These are phyloP conservation scores for Styphnolobium japonicum DNA, from an alignment of 306 rosid genomes.

Conservation along the genomic window DNA sequence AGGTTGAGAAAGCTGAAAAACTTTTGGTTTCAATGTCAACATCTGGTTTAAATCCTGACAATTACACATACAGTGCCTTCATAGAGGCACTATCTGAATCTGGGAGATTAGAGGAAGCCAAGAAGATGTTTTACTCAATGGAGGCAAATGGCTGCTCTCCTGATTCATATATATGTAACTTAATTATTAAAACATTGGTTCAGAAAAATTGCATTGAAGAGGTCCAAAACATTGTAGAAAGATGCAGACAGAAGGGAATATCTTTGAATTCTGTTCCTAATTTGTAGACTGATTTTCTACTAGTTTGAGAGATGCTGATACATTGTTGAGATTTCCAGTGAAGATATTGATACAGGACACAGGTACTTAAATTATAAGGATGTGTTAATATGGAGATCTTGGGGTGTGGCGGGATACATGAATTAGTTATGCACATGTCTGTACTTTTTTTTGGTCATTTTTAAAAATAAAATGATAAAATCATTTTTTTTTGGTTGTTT, in stretches of 20 bases:
- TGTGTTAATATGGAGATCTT: neutral
- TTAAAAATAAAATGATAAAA: neutral
- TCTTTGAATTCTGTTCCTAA: constrained; percentile 32
- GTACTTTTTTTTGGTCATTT: neutral
- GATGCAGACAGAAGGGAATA: constrained; percentile 40
- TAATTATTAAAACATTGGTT: constrained; percentile 46
- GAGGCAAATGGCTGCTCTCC: constrained; percentile 59
- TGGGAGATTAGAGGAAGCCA: constrained; percentile 66
- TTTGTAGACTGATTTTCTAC: constrained; percentile 8
- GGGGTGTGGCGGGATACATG: neutral
- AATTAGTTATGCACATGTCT: constrained; percentile 1
- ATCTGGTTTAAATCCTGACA: constrained; percentile 64
- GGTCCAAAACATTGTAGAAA: constrained; percentile 51
- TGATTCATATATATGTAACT: constrained; percentile 55
- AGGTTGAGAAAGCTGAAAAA: constrained; percentile 63
- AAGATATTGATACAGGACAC: constrained; percentile 13
- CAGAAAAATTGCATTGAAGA: constrained; percentile 37
- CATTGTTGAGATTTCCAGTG: neutral
- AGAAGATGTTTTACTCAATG: constrained; percentile 67
- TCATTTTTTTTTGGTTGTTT: neutral
- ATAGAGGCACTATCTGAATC: constrained; percentile 52
- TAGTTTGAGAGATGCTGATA: constrained; percentile 12
- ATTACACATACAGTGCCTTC: constrained; percentile 60
- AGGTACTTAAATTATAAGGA: constrained; percentile 28
- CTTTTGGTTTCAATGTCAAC: constrained; percentile 53